Evolutionary conservation across 441 rosid genomes (phyloP), one percentile per base, ranked within the genome.

Genomic region (Euphorbia schlechtendalii): DNA sequence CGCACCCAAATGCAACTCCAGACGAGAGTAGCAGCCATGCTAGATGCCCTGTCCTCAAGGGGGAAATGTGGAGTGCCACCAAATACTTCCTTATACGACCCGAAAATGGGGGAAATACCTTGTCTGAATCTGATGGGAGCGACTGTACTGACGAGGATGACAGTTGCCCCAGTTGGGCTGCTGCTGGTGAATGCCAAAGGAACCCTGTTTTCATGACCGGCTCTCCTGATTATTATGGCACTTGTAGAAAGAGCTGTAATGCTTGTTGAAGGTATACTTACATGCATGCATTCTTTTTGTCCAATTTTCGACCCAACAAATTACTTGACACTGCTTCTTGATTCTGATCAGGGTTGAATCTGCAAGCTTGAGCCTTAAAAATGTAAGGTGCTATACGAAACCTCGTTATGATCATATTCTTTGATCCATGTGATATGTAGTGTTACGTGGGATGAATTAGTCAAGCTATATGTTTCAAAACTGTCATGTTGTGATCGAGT

Each of bases 191-290:
- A 70, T 91, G 98, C 76, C 76, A 81, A 74, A 91, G 75, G 72
- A 94, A 94, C 67, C 90, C 96, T 9, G 82, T 94, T 20, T 94
- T 71, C 80, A 91, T 94, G 99, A 70, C 83, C 30, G 98, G 99
- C 58, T 83, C 98, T 46, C 87, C 92, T 18, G 96, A 91, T 77
- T 89, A 94, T 78, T 91, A 71, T 0, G 98, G 99, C 52, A 84
- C 98, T 0, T 94, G 98, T 74, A 82, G 89, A 79, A 94, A 84
- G 83, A 94, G 98, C 71, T 94, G 99, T 60, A 75, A 83, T 27
- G 87, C 84, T 18, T 89, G 99, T 76, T 86, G 76, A 84, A 43
- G 22, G 58, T 3, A 36, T 43, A 12, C 34, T 21, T 41, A 3
- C 17, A 15, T 43, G 9, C 8, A 24, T 67, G 22, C 30, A 14